phyloP scores from a whole-genome alignment of 2,329 filamentous ascomycete species.

The Fusarium nygamai region DNA sequence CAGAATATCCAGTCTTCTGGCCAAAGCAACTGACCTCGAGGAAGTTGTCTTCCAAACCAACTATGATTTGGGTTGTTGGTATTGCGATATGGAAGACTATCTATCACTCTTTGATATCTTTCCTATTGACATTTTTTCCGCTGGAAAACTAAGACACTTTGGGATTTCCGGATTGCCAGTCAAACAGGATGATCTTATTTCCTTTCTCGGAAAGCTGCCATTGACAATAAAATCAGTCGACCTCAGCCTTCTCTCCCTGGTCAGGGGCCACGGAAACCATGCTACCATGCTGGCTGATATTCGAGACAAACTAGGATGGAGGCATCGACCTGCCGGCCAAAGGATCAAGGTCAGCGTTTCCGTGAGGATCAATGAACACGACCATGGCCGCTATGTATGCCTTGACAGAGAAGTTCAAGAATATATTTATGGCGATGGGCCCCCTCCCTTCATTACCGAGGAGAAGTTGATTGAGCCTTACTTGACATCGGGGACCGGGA shows the following conservation, averaged over 20 bases:
- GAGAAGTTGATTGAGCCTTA: too few relatives aligned
- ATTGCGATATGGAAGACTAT: not conserved
- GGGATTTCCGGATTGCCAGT: not conserved
- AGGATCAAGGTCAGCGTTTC: not conserved
- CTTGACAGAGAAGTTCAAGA: conserved; percentile 3
- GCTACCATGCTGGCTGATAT: not conserved
- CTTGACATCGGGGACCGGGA: too few relatives aligned
- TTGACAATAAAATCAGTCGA: not conserved
- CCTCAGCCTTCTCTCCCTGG: not conserved
- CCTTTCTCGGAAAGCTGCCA: not conserved
- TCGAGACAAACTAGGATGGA: conserved; percentile 2
- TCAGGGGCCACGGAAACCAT: not conserved
- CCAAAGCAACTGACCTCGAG: not conserved
- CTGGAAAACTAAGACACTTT: not conserved
- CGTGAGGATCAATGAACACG: not conserved
- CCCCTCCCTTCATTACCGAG: too few relatives aligned
- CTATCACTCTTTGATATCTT: not conserved
- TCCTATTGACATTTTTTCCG: not conserved
- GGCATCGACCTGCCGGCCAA: not conserved
- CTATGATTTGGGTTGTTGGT: not conserved
- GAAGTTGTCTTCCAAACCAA: not conserved
- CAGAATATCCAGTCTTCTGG: not conserved
- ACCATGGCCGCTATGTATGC: not conserved
- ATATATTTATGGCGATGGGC: conserved; percentile 9
- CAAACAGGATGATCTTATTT: not conserved